Evolutionary conservation across 78 protist species (phyloP).

Genomic region (Anaeramoeba flamelloides): DNA sequence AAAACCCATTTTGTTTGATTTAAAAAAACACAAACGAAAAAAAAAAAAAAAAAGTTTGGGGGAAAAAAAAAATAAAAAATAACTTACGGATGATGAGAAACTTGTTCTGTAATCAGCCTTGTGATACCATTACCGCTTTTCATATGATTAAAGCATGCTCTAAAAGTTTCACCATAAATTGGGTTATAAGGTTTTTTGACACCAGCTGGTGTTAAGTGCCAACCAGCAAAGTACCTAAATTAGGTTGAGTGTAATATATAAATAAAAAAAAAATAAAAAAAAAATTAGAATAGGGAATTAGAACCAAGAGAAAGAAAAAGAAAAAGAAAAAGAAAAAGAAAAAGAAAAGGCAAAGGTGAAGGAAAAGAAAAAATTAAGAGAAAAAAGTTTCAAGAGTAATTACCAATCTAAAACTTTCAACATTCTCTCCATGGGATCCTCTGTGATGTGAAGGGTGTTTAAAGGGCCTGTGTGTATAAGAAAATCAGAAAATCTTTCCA

Average conservation of each 20-base stretch:
- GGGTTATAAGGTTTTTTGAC: neutral
- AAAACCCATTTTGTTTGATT: too few species aligned
- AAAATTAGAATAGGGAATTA: too few species aligned
- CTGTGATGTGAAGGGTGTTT: neutral
- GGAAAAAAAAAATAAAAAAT: too few species aligned
- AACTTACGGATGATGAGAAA: slow-evolving; percentile 4
- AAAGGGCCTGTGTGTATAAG: neutral
- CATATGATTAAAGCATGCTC: neutral
- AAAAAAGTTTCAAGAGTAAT: too few species aligned
- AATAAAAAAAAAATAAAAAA: too few species aligned
- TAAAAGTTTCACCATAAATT: neutral
- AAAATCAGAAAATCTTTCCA: neutral
- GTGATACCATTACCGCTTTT: neutral
- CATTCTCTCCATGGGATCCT: neutral
- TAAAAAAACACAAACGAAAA: too few species aligned
- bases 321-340: too few species aligned
- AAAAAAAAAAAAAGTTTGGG: too few species aligned
- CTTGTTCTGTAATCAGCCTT: neutral
- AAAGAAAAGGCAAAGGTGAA: too few species aligned
- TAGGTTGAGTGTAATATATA: too few species aligned
- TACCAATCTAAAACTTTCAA: neutral
- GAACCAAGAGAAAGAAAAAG: too few species aligned
- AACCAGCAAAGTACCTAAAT: neutral
- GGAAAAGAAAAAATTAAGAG: too few species aligned
- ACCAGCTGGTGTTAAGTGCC: neutral